Evolutionary conservation across 2,329 filamentous ascomycete genomes (phyloP).

Genomic region (Beauveria bassiana): DNA sequence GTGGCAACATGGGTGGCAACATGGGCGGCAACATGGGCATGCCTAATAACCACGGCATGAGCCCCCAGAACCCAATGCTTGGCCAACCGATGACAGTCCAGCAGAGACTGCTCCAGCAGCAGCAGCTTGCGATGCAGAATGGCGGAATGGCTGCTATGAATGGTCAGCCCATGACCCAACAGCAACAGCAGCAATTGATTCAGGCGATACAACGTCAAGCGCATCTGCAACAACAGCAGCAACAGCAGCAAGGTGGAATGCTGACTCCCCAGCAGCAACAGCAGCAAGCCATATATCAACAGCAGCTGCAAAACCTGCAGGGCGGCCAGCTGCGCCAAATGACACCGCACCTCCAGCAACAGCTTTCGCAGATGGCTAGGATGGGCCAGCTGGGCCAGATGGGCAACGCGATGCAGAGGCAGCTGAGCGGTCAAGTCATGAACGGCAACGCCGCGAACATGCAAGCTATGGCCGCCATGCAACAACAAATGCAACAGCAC

Average conservation of each 20-base stretch:
- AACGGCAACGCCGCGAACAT: conserved; percentile 20
- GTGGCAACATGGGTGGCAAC: conserved; percentile 35
- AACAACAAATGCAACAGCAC: conserved; percentile 25
- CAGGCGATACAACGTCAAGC: conserved; percentile 31
- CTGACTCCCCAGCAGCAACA: conserved; percentile 33
- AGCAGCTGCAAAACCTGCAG: conserved; percentile 36
- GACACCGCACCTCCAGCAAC: conserved; percentile 31
- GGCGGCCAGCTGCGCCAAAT: conserved; percentile 26
- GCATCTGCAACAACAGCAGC: conserved; percentile 17
- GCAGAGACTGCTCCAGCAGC: conserved; percentile 35
- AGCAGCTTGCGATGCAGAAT: conserved; percentile 18
- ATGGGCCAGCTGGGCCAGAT: conserved; percentile 27
- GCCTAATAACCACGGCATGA: conserved; percentile 41
- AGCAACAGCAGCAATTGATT: conserved; percentile 31
- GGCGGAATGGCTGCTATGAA: conserved; percentile 23
- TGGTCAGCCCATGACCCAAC: conserved; percentile 26
- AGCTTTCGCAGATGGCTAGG: conserved; percentile 29
- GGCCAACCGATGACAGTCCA: conserved; percentile 42
- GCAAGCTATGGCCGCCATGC: conserved; percentile 24
- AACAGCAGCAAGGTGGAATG: conserved; percentile 28
- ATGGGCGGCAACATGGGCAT: conserved; percentile 40
- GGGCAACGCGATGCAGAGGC: conserved; percentile 31
- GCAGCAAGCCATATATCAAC: conserved; percentile 36
- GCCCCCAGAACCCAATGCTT: conserved; percentile 29
- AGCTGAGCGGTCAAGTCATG: conserved; percentile 27